Conservation (phyloP, 2,329 filamentous ascomycete species). For the Coccinonectria pachysandricola region DNA sequence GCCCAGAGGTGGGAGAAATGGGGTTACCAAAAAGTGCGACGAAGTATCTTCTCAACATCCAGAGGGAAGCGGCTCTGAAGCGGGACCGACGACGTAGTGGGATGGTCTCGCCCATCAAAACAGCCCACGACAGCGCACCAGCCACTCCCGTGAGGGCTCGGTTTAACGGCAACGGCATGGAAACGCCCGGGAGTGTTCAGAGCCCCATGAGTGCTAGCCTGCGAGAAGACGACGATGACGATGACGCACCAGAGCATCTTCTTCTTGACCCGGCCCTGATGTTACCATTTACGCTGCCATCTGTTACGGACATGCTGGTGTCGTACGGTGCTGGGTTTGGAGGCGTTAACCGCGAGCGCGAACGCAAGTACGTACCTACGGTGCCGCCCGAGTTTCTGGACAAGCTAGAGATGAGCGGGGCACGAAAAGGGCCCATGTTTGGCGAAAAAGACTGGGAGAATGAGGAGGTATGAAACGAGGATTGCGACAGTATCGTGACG, state of each 20-base stretch:
- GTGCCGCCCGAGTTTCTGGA: conserved; percentile 88
- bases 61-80: conserved; percentile 59
- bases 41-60: conserved; percentile 73
- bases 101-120: conserved; percentile 31
- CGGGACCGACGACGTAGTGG: conserved; percentile 43
- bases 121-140: conserved; percentile 28
- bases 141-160: conserved; percentile 33
- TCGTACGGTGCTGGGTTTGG: conserved; percentile 93
- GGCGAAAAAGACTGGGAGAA: conserved; percentile 58
- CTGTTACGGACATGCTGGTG: conserved; percentile 93
- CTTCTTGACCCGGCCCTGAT: conserved; percentile 84
- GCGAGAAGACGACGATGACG: conserved; percentile 40
- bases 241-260: conserved; percentile 62
- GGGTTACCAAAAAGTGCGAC: conserved; percentile 77
- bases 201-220: conserved; percentile 28
- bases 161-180: conserved; percentile 33
- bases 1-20: conserved; percentile 91
- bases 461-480: conserved; percentile 46
- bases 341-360: conserved; percentile 80
- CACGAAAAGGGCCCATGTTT: conserved; percentile 46
- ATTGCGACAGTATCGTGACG: too few species aligned
- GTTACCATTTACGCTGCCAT: conserved; percentile 89
- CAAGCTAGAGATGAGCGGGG: conserved; percentile 60
- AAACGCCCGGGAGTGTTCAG: conserved; percentile 31
- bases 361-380: conserved; percentile 90